These are phyloP conservation scores for Artemisia tridentata DNA, from an alignment of 129 eudicot species.

Conservation along the genomic window DNA sequence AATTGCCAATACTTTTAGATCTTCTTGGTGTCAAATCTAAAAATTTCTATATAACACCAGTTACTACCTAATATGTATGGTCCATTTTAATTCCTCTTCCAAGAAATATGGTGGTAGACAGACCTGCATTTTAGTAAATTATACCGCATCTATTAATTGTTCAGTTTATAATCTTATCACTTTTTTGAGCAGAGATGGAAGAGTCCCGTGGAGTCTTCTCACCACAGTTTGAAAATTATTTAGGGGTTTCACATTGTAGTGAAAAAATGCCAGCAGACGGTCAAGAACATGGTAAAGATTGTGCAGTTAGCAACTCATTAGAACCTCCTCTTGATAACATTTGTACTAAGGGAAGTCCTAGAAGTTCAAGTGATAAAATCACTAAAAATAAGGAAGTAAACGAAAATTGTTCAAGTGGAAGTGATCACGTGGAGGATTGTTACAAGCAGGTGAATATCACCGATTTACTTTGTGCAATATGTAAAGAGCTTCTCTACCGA, in stretches of 20 bases:
- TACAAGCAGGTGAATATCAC: slow-evolving; percentile 27
- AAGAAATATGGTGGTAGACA: neutral
- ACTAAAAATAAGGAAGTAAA: slow-evolving; percentile 11
- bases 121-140: slow-evolving; percentile 1
- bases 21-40: too few relatives aligned
- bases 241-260: slow-evolving; percentile 21
- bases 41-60: too few relatives aligned
- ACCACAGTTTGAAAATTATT: slow-evolving; percentile 44
- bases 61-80: too few relatives aligned
- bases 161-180: neutral
- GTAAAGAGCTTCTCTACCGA: slow-evolving; percentile 51
- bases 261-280: slow-evolving; percentile 13
- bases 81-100: too few relatives aligned
- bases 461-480: slow-evolving; percentile 45
- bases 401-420: slow-evolving; percentile 10
- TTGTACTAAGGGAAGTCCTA: slow-evolving; percentile 15
- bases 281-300: slow-evolving; percentile 21
- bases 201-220: slow-evolving; percentile 37
- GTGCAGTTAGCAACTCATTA: slow-evolving; percentile 20
- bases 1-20: too few relatives aligned
- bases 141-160: neutral
- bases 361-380: slow-evolving; percentile 25
- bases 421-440: slow-evolving; percentile 21
- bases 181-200: slow-evolving; percentile 41
- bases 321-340: slow-evolving; percentile 24